Base-by-base conservation (phyloP, 805 yeast species). In the Metschnikowia reukaufii region DNA sequence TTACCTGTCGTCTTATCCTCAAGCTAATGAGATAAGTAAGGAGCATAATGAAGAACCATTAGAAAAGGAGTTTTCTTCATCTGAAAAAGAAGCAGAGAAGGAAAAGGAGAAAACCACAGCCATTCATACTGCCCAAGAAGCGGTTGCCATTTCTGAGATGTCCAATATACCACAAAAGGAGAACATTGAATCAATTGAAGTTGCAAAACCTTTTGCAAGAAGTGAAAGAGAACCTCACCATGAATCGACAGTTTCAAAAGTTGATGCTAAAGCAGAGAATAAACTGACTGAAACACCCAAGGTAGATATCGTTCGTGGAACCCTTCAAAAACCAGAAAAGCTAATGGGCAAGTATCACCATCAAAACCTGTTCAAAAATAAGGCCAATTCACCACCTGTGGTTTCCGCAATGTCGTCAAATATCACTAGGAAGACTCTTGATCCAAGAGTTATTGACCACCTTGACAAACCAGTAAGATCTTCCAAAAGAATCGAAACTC, bases 1-100 rank as follows among this genome's bases (percentile, higher is more conserved):
- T 3, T 55, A 43, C 34, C 44, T 50, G 23, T 17, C 47, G 10
- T 44, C 52, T 7, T 39, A 32, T 27, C 42, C 37, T 12, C 29
- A 29, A 8, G 10, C 31, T 19, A 17, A 19, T 10, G 43, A 42
- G 25, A 31, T 34, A 15, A 23, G 12, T 17, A 34, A 25, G 39
- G 36, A 37, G 4, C 21, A 4, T 23, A 18, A 12, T 20, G 30
- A 20, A 23, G 6, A 20, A 3, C 29, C 13, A 6, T 12, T 15
- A 18, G 13, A 21, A 39, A 23, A 30, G 7, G 23, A 27, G 20
- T 15, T n/a, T 3, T 10, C n/a, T 17, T n/a, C 29, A 25, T 25
- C 2, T 25, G 29, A 25, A 25, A 4, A 25, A 25, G 29, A 25
- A 25, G 4, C 8, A 25, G 12, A 4, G 12, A 25, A 25, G 12